Evolutionary conservation across 2,329 filamentous ascomycete genomes (phyloP), one percentile per base, ranked within the genome.

Genomic region (Pestalotiopsis sp.): DNA sequence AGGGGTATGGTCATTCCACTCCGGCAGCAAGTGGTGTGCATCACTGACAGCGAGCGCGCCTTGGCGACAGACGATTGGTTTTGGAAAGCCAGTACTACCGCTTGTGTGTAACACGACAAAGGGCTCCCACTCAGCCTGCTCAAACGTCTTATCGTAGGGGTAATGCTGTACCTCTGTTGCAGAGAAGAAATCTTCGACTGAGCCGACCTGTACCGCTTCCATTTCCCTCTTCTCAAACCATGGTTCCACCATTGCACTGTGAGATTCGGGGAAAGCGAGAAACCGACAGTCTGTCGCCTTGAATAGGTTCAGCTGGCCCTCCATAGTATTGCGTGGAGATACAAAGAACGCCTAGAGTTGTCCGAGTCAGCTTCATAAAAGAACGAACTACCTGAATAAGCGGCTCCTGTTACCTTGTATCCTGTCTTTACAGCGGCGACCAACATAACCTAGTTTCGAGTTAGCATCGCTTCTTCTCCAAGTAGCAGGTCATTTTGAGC

Each of bases 1-100:
- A 14, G 70, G 64, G 44, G 64, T 64, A 3, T 66, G 64, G 1
- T 74, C 75, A 17, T 76, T 39, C 65, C 75, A 76, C 3, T 72
- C 68, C 0, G 72, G 73, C 1, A 76, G 48, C 3, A 73, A 62
- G 26, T 75, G 76, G 35, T 73, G 75, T 1, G 65, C 70, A 66
- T 85, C 81, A 3, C 65, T 69, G 20, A 79, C 71, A 1, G 79
- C 75, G 14, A 81, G 11, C 73, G 81, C 76, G 14, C 82, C 82
- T 39, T 80, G 78, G 5, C 73, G 72, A 20, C 75, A 71, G 9
- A 81, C 68, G 13, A 84, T 75, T 4, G 82, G 80, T 70, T 81
- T 83, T 0, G 81, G 81, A 2, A 80, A 72, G 0, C 81, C 81
- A 0, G 81, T 82, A 60, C 77, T 81, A 3, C 81, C 81, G 66